Base-by-base conservation (phyloP, 2,329 filamentous ascomycete genomes). In the Arthrobotrys musiformis region DNA sequence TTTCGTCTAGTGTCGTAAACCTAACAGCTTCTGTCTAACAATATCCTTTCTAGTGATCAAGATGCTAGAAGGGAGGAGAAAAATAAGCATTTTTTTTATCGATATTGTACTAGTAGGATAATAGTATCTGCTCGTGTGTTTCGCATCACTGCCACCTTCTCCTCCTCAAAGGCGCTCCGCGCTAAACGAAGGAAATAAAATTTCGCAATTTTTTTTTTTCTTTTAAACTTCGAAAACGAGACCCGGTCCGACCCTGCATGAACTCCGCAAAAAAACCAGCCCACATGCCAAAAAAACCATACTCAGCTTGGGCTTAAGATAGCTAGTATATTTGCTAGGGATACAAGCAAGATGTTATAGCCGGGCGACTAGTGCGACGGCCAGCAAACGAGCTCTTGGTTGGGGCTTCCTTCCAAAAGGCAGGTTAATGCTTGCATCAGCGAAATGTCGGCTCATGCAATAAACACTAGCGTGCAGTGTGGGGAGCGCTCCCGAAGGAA, bases 311-410 rank as follows among this genome's bases (percentile, higher is more conserved):
- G 44, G 42, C 63, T 67, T 11, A 46, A 35, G 8, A 30, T 62
- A 37, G 66, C 19, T 50, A 70, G 66, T 11, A 35, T 26, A 35
- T 19, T 50, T 33, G 54, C 42, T 28, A 70, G 56, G 13, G 24
- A 50, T 50, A 33, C 46, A 33, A 9, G 58, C 28, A 61, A 64
- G 58, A 37, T 66, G 40, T 28, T 61, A 50, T 61, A 67, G 61
- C 69, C 69, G 69, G 69, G 69, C 69, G 69, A 73, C 69, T 73
- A 73, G 69, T 60, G 60, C 52, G 61, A 66, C 69, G 37, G 35
- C 48, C 60, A 58, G 13, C 37, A 26, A 37, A 61, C 30, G 68
- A 72, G 68, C 68, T 63, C 60, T 63, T 50, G 40, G 40, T 46
- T 50, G 37, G 44, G 8, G 48, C 40, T 50, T 30, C 35, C 22